Percentiles rank a stretch among this genome's conserved stretches.
Conservation (phyloP, 441 rosid genomes). For the Monsonia emarginata region DNA sequence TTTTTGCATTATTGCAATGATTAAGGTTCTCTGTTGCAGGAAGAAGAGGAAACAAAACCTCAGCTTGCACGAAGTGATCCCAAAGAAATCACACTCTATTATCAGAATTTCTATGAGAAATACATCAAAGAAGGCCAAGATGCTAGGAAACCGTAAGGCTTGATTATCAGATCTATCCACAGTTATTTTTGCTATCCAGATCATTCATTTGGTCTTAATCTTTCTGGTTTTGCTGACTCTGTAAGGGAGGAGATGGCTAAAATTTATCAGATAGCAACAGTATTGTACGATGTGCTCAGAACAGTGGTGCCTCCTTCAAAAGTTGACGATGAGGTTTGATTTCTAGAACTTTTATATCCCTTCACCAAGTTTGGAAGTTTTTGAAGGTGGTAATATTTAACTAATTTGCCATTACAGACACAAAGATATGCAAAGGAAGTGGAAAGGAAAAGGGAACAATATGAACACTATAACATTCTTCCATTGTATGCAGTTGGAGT, state of each 20-base stretch:
- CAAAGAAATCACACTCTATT: conserved; percentile 59
- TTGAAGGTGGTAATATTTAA: conserved; percentile 5
- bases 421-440: conserved; percentile 58
- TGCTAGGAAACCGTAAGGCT: conserved; percentile 64
- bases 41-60: conserved; percentile 40
- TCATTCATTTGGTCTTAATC: conserved; percentile 15
- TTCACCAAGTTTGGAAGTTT: conserved; percentile 7
- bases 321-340: conserved; percentile 58
- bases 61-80: conserved; percentile 49
- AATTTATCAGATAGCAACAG: conserved; percentile 67
- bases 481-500: conserved; percentile 62
- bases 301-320: conserved; percentile 43
- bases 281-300: conserved; percentile 68
- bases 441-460: conserved; percentile 52
- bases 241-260: conserved; percentile 93
- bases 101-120: conserved; percentile 47
- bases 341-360: conserved; percentile 5
- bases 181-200: conserved; percentile 11
- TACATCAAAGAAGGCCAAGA: conserved; percentile 51
- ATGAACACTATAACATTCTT: conserved; percentile 68
- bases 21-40: conserved; percentile 34
- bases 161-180: conserved; percentile 10
- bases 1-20: conserved; percentile 35
- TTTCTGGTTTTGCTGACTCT: conserved; percentile 18
- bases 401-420: conserved; percentile 37